Evolutionary conservation across 2,329 filamentous ascomycete genomes (phyloP).

Genomic region (Talaromyces pinophilus): DNA sequence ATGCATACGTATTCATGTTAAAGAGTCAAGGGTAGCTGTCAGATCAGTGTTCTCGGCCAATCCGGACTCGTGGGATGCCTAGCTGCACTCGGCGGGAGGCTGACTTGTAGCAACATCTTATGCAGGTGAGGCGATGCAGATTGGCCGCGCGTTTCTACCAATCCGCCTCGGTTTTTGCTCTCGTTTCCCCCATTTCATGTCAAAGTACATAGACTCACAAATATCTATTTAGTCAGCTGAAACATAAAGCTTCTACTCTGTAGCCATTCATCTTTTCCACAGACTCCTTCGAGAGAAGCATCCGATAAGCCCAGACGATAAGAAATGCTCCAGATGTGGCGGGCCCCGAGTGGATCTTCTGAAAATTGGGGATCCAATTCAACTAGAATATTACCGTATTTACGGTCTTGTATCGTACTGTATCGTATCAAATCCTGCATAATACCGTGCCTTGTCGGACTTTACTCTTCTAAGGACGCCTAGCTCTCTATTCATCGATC

Average conservation of each 20-base stretch:
- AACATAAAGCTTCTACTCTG: neutral
- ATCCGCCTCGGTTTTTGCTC: neutral
- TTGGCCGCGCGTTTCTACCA: neutral
- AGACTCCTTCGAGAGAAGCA: neutral
- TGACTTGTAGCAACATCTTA: conserved; percentile 2
- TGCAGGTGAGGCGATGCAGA: conserved; percentile 5
- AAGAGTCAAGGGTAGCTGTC: neutral
- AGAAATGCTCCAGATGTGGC: conserved; percentile 10
- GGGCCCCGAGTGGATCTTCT: conserved; percentile 1
- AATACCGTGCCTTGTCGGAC: conserved; percentile 1
- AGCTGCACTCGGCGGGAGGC: conserved; percentile 3
- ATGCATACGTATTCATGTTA: neutral
- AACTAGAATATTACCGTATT: neutral
- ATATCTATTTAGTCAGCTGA: neutral
- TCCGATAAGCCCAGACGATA: conserved; percentile 2
- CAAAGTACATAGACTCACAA: neutral
- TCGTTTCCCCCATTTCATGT: neutral
- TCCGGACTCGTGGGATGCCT: neutral
- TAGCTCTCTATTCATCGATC: neutral
- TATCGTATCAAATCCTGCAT: neutral
- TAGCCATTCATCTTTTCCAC: neutral
- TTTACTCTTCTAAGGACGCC: neutral
- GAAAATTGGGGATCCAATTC: conserved; percentile 1
- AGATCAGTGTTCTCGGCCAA: neutral
- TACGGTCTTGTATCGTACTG: neutral